Evolutionary conservation across 2,329 filamentous ascomycete species (phyloP), one percentile per base, ranked within the genome.

Genomic region (Orbilia quercus): DNA sequence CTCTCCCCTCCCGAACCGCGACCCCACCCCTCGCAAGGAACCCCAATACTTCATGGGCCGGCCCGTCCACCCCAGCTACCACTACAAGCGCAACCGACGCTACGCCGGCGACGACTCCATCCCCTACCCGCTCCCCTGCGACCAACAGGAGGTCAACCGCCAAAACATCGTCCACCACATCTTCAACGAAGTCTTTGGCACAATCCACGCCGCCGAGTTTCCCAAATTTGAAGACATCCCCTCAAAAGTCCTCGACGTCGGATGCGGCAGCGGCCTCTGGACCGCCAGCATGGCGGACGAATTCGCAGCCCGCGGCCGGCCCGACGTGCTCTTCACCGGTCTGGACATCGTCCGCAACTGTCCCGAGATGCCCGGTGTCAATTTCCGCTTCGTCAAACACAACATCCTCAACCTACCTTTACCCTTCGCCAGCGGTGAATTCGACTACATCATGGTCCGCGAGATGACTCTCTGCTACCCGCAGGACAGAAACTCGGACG

Each of bases 251-350:
- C 84, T 98, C 22, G 94, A 98, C 79, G 82, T 97, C 34, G 92
- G 89, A 28, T 98, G 94, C 80, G 93, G 93, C 16, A 90, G 90
- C 18, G 94, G 88, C 22, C 91, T 96, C 79, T 97, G 93, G 93
- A 93, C 91, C 77, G 89, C 91, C 31, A 88, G 59, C 62, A 71
- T 79, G 70, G 62, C 77, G 23, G 75, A 78, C 62, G 75, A 77
- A 58, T 76, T 78, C 72, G 40, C 75, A 12, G 44, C 57, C 9
- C 51, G 75, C 50, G 74, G 78, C 28, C 63, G 69, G 55, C 50
- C 73, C 28, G 57, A 76, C 75, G 62, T 76, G 31, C 57, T 76
- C 16, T 79, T 79, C 50, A 76, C 78, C 22, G 78, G 78, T 1
- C 53, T 79, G 48, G 78, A 79, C 53, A 74, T 79, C 34, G 76